Base-by-base conservation (phyloP, 2,329 filamentous ascomycete genomes). In the Fusarium buxicola region DNA sequence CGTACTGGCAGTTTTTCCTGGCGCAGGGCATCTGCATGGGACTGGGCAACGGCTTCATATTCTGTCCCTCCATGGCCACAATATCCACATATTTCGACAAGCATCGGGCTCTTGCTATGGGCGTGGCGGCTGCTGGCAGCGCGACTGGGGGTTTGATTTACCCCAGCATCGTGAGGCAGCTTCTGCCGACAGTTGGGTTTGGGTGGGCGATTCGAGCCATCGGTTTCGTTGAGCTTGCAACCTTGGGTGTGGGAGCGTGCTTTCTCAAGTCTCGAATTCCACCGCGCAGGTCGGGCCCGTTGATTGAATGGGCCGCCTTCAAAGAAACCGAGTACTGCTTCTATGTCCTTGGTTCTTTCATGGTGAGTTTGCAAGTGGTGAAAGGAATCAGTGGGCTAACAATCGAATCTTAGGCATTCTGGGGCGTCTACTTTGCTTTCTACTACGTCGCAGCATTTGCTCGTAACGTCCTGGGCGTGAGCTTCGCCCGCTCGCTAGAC, bases 11-110 rank as follows among this genome's bases (percentile, higher is more conserved):
- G 1, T 43, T 62, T 7, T 24, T 62, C 9, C 36, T 62, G 0
- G 38, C 59, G 2, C 59, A 60, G 31, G 59, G 56, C 3, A 34
- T 60, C 8, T 55, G 50, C 30, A 39, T 45, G 13, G 59, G 59
- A 0, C 13, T 62, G 2, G 59, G 59, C 0, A 62, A 62, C 10
- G 59, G 55, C 1, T 60, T 15, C 11, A 31, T 62, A 1, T 46
- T 59, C 8, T 47, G 39, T 5, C 56, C 59, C 2, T 31, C 49
- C 1, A 34, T 62, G 5, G 24, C 56, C 9, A 40, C 49, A 2
- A 44, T 50, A 6, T 60, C 59, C 2, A 59, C 59, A 0, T 60
- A 62, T 24, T 62, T 62, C 32, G 25, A 15, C 4, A 56, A 40
- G 11, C 15, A 32, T 1, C 32, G 59, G 2, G 38, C 49, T 3